A percentile compares a stretch with the other conserved stretches of the same genome.
Evolutionary conservation across 768 basidiomycete genomes (phyloP).

Genomic region (Lactarius deliciosus): DNA sequence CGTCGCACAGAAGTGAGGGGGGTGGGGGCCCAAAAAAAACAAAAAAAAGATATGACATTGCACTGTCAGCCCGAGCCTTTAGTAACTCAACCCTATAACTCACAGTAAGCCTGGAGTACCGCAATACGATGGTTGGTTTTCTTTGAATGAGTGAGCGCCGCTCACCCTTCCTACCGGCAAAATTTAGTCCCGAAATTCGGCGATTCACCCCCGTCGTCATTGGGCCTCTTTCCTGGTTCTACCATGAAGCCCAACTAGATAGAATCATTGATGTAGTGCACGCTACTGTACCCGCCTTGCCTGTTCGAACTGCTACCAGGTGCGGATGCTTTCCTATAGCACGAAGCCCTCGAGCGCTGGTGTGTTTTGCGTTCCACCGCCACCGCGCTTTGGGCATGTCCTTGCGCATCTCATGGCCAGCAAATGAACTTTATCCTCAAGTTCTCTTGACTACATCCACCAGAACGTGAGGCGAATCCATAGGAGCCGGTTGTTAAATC

Average conservation of each 20-base stretch:
- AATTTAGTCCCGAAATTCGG: not conserved
- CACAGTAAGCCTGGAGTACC: not conserved
- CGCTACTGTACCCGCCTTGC: too few species aligned
- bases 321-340: too few species aligned
- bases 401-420: not conserved
- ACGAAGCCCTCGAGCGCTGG: not conserved
- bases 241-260: too few species aligned
- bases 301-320: too few species aligned
- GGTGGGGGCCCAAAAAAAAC: too few species aligned
- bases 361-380: not conserved
- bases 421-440: not conserved
- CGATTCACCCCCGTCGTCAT: too few species aligned
- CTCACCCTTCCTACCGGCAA: not conserved
- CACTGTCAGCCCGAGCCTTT: not conserved
- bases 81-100: not conserved
- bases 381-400: not conserved
- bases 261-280: too few species aligned
- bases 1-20: slow-evolving; percentile 15
- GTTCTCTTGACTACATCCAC: not conserved
- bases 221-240: too few species aligned
- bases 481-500: not conserved
- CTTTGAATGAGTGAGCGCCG: not conserved
- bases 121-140: not conserved
- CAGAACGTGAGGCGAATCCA: not conserved
- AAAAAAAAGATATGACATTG: too few species aligned